Base-by-base conservation (phyloP, 805 yeast species). In the Schwanniomyces occidentalis region DNA sequence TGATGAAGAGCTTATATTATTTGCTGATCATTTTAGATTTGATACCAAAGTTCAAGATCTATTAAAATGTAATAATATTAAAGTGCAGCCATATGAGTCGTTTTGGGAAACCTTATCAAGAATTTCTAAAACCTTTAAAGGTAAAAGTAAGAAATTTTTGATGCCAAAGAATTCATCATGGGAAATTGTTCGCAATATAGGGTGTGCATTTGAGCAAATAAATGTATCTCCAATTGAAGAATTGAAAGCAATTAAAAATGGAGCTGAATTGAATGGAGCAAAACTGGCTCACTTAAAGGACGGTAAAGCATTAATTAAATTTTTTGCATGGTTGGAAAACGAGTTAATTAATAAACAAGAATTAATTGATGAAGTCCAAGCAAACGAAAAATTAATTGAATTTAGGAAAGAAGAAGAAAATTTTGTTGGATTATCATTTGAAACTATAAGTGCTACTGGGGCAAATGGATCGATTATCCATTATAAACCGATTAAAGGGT, bases 381-480 rank as follows among this genome's bases (percentile, higher is more conserved):
- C 81, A 13, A 79, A 78, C 51, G 72, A 75, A 9, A 69, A 73
- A 52, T 45, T 59, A 44, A 43, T 65, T 15, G 54, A 54, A 34
- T 60, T 59, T 47, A 58, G 71, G 45, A 38, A 63, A 33, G 46
- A 58, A 41, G 76, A 72, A 38, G 60, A 66, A 24, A 62, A 73
- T 42, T 78, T 74, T 49, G 71, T 64, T 14, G 93, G 90, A 0
- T 71, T 78, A 28, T 80, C 88, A 3, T 85, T 85, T 56, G 80
- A 76, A 31, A 84, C 93, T 0, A 84, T 85, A 30, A 78, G 87
- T 33, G 76, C 89, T 4, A 70, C 86, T 1, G 93, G 91, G 1
- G 68, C 87, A 8, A 85, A 84, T 54, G 85, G 87, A 6, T 85
- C 93, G 2, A 67, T 85, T 19, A 82, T 85, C 41, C 95, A 85